A percentile compares a stretch with the other conserved stretches of the same genome.
phyloP scores from a whole-genome alignment of 805 yeast genomes.

The Ogataea wickerhamii region DNA sequence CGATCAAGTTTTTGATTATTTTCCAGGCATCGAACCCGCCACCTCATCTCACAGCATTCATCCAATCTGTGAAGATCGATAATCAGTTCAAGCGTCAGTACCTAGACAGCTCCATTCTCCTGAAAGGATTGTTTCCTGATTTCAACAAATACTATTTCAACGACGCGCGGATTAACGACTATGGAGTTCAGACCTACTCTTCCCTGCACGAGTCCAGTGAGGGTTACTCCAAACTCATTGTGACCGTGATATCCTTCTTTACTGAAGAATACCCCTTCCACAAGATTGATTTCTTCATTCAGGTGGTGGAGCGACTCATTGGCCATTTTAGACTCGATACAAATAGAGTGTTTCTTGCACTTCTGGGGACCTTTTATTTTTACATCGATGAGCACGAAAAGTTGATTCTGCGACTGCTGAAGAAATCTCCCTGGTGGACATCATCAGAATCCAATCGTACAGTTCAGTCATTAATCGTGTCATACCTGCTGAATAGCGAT shows the following conservation, averaged over 20 bases:
- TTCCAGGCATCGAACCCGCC: conserved; percentile 25
- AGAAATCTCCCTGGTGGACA: conserved; percentile 61
- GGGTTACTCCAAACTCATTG: conserved; percentile 67
- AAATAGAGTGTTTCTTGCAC: conserved; percentile 58
- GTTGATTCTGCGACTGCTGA: conserved; percentile 49
- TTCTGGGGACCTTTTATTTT: conserved; percentile 51
- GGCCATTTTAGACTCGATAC: conserved; percentile 80
- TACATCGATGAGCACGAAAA: conserved; percentile 41
- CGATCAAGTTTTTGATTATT: conserved; percentile 25
- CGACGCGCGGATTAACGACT: conserved; percentile 29
- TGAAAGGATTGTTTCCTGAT: conserved; percentile 29
- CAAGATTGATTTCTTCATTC: conserved; percentile 42
- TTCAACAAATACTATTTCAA: conserved; percentile 27
- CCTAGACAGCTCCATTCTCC: conserved; percentile 26
- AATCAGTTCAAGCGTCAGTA: conserved; percentile 25
- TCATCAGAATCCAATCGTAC: conserved; percentile 12
- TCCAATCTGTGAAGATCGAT: conserved; percentile 27
- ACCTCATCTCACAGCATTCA: conserved; percentile 17
- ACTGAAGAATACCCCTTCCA: conserved; percentile 36
- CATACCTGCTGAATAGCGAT: conserved; percentile 37
- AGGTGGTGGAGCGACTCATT: conserved; percentile 53
- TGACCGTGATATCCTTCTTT: conserved; percentile 44
- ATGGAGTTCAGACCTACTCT: conserved; percentile 42
- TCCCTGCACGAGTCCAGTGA: conserved; percentile 70
- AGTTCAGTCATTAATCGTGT: conserved; percentile 20